Percentiles rank a stretch among this genome's conserved stretches.
Evolutionary conservation across 2,329 filamentous ascomycete genomes (phyloP).

Genomic region (Waltergamsia citrina): DNA sequence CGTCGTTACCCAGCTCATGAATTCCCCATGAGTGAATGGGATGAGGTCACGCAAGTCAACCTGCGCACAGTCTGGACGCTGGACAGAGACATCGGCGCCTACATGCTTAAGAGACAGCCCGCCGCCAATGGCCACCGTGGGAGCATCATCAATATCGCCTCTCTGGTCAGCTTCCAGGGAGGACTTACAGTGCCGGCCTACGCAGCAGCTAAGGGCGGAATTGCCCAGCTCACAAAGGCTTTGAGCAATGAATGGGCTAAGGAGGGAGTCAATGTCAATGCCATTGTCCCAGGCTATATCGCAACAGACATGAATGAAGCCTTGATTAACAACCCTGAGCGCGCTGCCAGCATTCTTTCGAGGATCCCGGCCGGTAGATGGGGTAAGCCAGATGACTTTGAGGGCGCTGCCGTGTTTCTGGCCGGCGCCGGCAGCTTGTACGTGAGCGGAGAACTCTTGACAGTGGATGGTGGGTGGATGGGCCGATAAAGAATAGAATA

Average conservation of each 20-base stretch:
- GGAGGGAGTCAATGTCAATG: constrained; percentile 68
- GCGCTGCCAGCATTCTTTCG: constrained; percentile 60
- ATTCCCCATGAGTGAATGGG: constrained; percentile 56
- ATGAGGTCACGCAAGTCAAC: constrained; percentile 70
- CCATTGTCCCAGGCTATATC: constrained; percentile 74
- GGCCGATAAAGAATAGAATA: constrained; percentile 41
- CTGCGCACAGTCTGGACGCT: constrained; percentile 66
- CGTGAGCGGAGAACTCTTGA: constrained; percentile 65
- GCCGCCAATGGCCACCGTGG: constrained; percentile 41
- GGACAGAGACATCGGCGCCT: constrained; percentile 59
- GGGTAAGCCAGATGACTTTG: constrained; percentile 73
- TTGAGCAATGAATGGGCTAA: constrained; percentile 70
- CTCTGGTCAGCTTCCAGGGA: constrained; percentile 69
- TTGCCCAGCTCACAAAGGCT: constrained; percentile 69
- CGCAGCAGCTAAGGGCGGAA: constrained; percentile 67
- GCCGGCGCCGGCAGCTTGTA: constrained; percentile 63
- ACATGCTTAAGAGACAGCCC: constrained; percentile 52
- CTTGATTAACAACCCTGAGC: constrained; percentile 55
- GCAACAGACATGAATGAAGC: constrained; percentile 79
- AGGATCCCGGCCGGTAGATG: constrained; percentile 71
- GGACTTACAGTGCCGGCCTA: constrained; percentile 76
- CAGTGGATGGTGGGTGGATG: constrained; percentile 87
- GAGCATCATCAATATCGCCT: constrained; percentile 69
- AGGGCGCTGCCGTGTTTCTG: constrained; percentile 63
- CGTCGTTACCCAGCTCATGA: constrained; percentile 50